These are phyloP conservation scores for Aspergillus taichungensis DNA, from an alignment of 495 filamentous ascomycete genomes.

Conservation along the genomic window DNA sequence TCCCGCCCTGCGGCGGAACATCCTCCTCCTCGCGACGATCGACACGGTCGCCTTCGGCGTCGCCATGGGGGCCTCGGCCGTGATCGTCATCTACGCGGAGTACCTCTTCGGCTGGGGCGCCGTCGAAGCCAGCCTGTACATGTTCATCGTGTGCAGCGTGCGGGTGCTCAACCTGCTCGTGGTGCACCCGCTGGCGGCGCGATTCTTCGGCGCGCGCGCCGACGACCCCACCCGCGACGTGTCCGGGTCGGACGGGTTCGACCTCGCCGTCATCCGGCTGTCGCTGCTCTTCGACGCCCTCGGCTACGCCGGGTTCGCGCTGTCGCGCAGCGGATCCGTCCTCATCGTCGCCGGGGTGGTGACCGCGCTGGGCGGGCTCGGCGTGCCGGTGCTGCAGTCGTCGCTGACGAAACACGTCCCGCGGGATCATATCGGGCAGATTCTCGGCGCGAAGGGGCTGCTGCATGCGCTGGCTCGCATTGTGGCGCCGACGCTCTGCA, in stretches of 20 bases:
- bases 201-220: conserved; percentile 50
- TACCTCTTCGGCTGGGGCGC: conserved; percentile 75
- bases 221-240: conserved; percentile 6
- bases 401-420: conserved; percentile 87
- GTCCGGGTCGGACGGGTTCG: conserved; percentile 68
- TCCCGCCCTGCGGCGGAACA: conserved; percentile 59
- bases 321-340: conserved; percentile 45
- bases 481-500: conserved; percentile 71
- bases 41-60: conserved; percentile 74
- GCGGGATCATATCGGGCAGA: conserved; percentile 64
- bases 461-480: conserved; percentile 77
- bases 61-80: conserved; percentile 67
- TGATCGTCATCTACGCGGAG: conserved; percentile 72
- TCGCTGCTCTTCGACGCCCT: conserved; percentile 70
- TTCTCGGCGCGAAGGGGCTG: conserved; percentile 80
- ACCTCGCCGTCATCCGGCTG: conserved; percentile 65
- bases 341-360: conserved; percentile 61
- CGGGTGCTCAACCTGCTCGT: conserved; percentile 67
- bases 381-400: conserved; percentile 70
- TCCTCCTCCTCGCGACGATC: conserved; percentile 67
- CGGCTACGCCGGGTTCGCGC: conserved; percentile 66
- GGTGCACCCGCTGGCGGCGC: conserved; percentile 62
- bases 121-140: conserved; percentile 65
- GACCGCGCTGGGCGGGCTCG: conserved; percentile 74
- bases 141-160: conserved; percentile 63